Percentiles rank a stretch among this genome's conserved stretches.
These are phyloP conservation scores for Epichloe glyceriae DNA, from an alignment of 2,329 filamentous ascomycete genomes.

Conservation along the genomic window DNA sequence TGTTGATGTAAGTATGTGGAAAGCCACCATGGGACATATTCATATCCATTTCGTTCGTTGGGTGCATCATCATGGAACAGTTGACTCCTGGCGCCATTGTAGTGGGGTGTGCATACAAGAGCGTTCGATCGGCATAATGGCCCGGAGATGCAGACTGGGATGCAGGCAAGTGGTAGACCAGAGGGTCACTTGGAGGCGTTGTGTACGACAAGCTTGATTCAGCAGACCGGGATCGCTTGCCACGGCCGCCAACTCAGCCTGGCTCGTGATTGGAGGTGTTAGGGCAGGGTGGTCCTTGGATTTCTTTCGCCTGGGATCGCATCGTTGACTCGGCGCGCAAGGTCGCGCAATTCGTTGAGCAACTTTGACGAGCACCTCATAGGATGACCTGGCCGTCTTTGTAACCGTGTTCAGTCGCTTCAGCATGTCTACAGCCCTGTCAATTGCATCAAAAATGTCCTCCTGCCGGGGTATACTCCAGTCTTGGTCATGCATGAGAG, in stretches of 20 bases:
- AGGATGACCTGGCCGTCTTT: slow-evolving; percentile 20
- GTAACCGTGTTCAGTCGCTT: slow-evolving; percentile 16
- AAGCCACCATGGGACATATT: not conserved
- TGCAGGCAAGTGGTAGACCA: not conserved
- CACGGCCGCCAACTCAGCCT: not conserved
- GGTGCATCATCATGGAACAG: not conserved
- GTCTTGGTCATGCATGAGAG: slow-evolving; percentile 35
- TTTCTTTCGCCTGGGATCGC: slow-evolving; percentile 1
- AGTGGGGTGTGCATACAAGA: not conserved
- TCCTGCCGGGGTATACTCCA: slow-evolving; percentile 25
- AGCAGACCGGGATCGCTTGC: slow-evolving; percentile 2
- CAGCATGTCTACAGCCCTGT: slow-evolving; percentile 22
- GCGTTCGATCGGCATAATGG: not conserved
- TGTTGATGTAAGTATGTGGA: slow-evolving; percentile 4
- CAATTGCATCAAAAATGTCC: slow-evolving; percentile 27
- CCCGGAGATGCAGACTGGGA: slow-evolving; percentile 1
- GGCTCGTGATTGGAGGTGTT: slow-evolving; percentile 5
- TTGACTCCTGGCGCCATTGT: not conserved
- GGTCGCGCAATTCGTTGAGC: slow-evolving; percentile 10
- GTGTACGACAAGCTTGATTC: slow-evolving; percentile 3
- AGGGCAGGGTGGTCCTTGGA: slow-evolving; percentile 4
- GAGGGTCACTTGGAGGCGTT: slow-evolving; percentile 2
- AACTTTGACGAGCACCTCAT: slow-evolving; percentile 19
- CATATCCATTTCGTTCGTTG: slow-evolving; percentile 1
- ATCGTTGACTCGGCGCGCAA: slow-evolving; percentile 2